phyloP scores from a whole-genome alignment of 768 basidiomycete genomes.

The Russula compacta region DNA sequence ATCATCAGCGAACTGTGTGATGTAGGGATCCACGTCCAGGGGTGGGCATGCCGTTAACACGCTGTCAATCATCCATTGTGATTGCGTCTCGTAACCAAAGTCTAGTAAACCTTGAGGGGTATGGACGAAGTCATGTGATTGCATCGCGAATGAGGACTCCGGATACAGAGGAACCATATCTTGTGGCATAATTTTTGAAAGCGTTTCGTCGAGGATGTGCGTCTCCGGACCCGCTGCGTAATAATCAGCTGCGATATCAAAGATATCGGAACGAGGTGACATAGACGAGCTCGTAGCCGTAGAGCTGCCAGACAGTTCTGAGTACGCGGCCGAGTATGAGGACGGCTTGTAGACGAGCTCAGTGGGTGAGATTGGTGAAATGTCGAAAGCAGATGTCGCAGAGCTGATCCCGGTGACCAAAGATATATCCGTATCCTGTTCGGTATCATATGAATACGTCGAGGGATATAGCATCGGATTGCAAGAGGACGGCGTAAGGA shows the following conservation, averaged over 20 bases:
- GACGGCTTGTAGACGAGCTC: slow-evolving; percentile 9
- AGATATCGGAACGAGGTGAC: slow-evolving; percentile 20
- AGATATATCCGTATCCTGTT: slow-evolving; percentile 8
- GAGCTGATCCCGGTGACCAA: slow-evolving; percentile 3
- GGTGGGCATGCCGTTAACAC: slow-evolving; percentile 9
- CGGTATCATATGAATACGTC: slow-evolving; percentile 4
- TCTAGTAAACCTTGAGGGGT: slow-evolving; percentile 5
- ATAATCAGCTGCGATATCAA: slow-evolving; percentile 17
- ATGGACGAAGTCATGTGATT: slow-evolving; percentile 9
- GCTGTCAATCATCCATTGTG: slow-evolving; percentile 9
- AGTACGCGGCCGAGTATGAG: slow-evolving; percentile 6
- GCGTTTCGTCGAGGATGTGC: slow-evolving; percentile 16
- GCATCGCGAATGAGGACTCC: slow-evolving; percentile 2
- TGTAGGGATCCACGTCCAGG: slow-evolving; percentile 12
- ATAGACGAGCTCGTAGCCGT: slow-evolving; percentile 16
- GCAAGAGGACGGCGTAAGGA: slow-evolving; percentile 6
- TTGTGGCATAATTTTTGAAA: slow-evolving; percentile 16
- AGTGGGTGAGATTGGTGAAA: slow-evolving; percentile 13
- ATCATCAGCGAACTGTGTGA: slow-evolving; percentile 3
- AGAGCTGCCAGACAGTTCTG: slow-evolving; percentile 12
- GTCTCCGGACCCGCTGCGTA: slow-evolving; percentile 9
- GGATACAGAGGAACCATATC: slow-evolving; percentile 16
- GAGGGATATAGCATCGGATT: slow-evolving; percentile 2
- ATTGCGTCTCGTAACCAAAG: slow-evolving; percentile 12
- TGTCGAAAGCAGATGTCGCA: slow-evolving; percentile 10